phyloP scores from a whole-genome alignment of 2,329 filamentous ascomycete genomes.

The Lasiodiplodia hormozganensis region DNA sequence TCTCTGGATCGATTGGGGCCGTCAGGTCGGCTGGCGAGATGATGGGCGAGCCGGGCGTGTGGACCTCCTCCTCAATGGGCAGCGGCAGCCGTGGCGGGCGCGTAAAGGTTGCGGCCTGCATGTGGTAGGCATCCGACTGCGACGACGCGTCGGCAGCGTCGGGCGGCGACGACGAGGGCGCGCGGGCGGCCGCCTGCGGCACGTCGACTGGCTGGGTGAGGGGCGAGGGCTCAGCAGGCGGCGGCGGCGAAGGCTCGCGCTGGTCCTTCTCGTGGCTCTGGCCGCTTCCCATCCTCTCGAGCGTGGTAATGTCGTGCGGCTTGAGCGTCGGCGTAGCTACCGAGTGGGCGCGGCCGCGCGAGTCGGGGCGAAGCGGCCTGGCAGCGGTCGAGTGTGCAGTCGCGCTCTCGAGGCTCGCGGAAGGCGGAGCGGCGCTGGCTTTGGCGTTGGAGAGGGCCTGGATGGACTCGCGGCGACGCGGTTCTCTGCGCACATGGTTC shows the following conservation, averaged over 20 bases:
- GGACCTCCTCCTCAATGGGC: constrained; percentile 89
- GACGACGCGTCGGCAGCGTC: constrained; percentile 36
- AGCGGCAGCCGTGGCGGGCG: constrained; percentile 89
- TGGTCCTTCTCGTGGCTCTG: constrained; percentile 43
- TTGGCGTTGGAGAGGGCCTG: constrained; percentile 47
- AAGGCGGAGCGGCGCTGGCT: constrained; percentile 47
- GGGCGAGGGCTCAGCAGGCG: constrained; percentile 35
- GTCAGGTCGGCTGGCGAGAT: constrained; percentile 71
- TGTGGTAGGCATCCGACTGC: constrained; percentile 41
- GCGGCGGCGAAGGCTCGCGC: constrained; percentile 21
- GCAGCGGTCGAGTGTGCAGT: constrained; percentile 36
- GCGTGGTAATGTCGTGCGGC: constrained; percentile 37
- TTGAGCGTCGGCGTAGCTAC: constrained; percentile 32
- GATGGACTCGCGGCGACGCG: constrained; percentile 49
- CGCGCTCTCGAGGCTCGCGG: constrained; percentile 46
- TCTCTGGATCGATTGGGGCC: constrained; percentile 53
- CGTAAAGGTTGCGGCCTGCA: constrained; percentile 52
- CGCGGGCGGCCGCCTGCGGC: constrained; percentile 35
- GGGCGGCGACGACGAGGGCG: constrained; percentile 37
- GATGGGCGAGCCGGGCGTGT: constrained; percentile 90
- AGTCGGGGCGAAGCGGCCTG: constrained; percentile 37
- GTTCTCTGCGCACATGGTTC: constrained; percentile 38
- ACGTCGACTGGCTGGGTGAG: constrained; percentile 50
- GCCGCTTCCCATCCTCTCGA: constrained; percentile 50
- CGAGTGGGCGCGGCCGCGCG: constrained; percentile 40